Percentiles rank a stretch among this genome's conserved stretches.
phyloP scores from a whole-genome alignment of 2,329 filamentous ascomycete genomes.

The Kalmusia sp. region DNA sequence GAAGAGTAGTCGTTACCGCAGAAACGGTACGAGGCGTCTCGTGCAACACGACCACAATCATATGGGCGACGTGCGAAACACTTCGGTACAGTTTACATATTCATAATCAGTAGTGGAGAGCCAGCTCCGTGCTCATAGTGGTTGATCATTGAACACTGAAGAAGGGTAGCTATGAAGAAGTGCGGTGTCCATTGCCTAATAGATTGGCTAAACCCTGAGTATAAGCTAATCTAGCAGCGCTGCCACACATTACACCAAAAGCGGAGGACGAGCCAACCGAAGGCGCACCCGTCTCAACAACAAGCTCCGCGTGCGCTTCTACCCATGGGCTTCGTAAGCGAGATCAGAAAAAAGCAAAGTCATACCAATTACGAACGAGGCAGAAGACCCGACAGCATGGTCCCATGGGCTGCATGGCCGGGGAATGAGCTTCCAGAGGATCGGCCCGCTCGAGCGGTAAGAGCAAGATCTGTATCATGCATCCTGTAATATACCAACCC shows the following conservation, averaged over 20 bases:
- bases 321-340: slow-evolving; percentile 22
- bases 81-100: slow-evolving; percentile 1
- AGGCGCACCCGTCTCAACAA: slow-evolving; percentile 21
- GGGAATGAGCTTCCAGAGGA: slow-evolving; percentile 28
- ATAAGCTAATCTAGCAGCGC: slow-evolving; percentile 27
- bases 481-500: slow-evolving; percentile 34
- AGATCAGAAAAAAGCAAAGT: slow-evolving; percentile 26
- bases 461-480: slow-evolving; percentile 37
- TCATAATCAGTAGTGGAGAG: background rate
- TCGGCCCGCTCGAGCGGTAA: slow-evolving; percentile 34
- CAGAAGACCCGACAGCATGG: slow-evolving; percentile 27
- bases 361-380: slow-evolving; percentile 15
- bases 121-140: background rate
- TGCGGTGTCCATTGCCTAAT: slow-evolving; percentile 17
- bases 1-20: slow-evolving; percentile 7
- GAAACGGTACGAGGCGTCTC: slow-evolving; percentile 27
- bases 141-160: slow-evolving; percentile 15
- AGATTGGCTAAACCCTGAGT: slow-evolving; percentile 23
- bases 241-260: slow-evolving; percentile 27
- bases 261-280: slow-evolving; percentile 27
- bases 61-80: slow-evolving; percentile 4
- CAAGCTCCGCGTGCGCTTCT: slow-evolving; percentile 8
- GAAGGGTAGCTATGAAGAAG: slow-evolving; percentile 10
- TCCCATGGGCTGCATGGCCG: slow-evolving; percentile 20
- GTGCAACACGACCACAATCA: slow-evolving; percentile 23